Percentiles rank a stretch among this genome's conserved stretches.
Evolutionary conservation across 176 grass and related monocot genomes (phyloP).

Genomic region (Cenchrus fungigraminus): DNA sequence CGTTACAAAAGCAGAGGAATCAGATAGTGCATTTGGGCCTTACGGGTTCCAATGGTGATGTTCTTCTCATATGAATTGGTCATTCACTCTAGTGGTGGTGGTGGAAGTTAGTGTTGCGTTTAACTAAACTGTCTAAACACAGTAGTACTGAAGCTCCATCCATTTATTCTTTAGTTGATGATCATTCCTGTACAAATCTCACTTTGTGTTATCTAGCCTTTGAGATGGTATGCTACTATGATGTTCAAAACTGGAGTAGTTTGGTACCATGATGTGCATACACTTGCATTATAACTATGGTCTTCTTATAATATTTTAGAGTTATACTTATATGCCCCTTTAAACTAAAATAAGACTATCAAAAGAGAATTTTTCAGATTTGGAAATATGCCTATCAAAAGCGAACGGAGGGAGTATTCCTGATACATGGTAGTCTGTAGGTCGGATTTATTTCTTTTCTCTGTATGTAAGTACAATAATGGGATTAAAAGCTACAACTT

Average conservation of each 20-base stretch:
- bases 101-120: constrained; percentile 1
- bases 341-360: not conserved
- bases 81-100: not conserved
- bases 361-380: too few species aligned
- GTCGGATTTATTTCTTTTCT: not conserved
- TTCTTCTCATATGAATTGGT: not conserved
- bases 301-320: not conserved
- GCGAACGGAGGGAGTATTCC: not conserved
- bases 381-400: too few species aligned
- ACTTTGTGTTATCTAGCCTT: not conserved
- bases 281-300: not conserved
- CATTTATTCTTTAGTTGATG: not conserved
- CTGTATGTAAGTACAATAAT: not conserved
- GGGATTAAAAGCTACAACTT: not conserved
- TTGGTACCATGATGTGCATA: not conserved
- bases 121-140: constrained; percentile 26
- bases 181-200: constrained; percentile 1
- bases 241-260: not conserved
- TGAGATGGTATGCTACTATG: not conserved
- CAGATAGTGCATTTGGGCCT: not conserved
- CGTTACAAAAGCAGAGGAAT: not conserved
- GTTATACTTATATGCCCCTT: not conserved
- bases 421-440: not conserved
- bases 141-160: not conserved
- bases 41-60: not conserved